Evolutionary conservation across 1,284 basidiomycete species (phyloP), one percentile per base, ranked within the genome.

Genomic region (Meripilus lineatus): DNA sequence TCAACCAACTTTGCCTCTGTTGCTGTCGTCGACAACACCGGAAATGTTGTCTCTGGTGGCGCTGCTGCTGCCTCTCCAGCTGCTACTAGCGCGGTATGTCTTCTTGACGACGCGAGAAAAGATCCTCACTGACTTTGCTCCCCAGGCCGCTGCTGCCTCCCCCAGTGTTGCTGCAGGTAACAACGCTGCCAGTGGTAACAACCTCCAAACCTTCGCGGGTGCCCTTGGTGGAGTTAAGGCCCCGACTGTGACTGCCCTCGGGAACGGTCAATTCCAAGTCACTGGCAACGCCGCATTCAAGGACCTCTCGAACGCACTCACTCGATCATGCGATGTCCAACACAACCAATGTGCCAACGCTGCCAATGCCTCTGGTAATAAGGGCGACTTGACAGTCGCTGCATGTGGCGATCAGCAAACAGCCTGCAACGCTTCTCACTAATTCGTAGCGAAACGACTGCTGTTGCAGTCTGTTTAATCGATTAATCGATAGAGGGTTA

Each of bases 161-260:
- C 42, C 50, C 24, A 36, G 54, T 28, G 39, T 51, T n/a, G 50
- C 58, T 36, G 49, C 58, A 30, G 48, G 61, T 22, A 45, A 52
- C 21, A 51, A 57, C 5, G 42, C 56, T 6, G 50, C 58, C 15
- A 49, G 54, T 3, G 57, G 62, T 23, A 58, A 55, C 11, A 79
- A 80, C 62, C 59, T 81, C 22, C 79, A 81, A 59, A 74, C 62
- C 25, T 82, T 82, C 67, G 74, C 74, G 48, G 77, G 75, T 33
- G 62, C 64, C 15, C 65, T 77, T 42, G 75, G 74, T 38, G 73
- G 70, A 45, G 60, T 64, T 39, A 48, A 63, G 42, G 63, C 76
- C 11, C 75, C 75, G 20, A 52, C 70, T 11, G 76, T 79, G 32
- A 71, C 63, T 15, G 53, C 51, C 42, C 64, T 68, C 37, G 73